phyloP scores from a whole-genome alignment of 1,284 basidiomycete species.

The Stygiomarasmius scandens region DNA sequence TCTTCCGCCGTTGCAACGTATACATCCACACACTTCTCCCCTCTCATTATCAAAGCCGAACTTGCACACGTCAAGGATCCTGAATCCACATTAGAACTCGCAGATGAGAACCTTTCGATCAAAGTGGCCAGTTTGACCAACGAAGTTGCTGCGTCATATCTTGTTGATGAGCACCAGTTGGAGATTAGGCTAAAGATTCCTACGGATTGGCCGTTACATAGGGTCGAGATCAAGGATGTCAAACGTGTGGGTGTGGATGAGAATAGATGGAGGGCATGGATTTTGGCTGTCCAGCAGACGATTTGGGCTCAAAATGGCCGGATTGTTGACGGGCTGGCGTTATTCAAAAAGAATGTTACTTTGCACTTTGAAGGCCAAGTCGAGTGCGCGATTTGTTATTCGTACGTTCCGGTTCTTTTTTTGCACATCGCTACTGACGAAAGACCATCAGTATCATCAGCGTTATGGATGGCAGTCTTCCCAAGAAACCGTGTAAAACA shows the following conservation, averaged over 20 bases:
- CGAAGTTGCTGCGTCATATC: conserved; percentile 81
- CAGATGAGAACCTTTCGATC: conserved; percentile 82
- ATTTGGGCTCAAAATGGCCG: conserved; percentile 91
- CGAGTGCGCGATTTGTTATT: conserved; percentile 94
- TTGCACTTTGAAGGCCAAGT: conserved; percentile 93
- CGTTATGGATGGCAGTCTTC: conserved; percentile 86
- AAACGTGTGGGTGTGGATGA: conserved; percentile 89
- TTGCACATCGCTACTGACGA: not conserved
- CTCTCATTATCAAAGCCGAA: conserved; percentile 85
- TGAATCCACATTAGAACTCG: conserved; percentile 62
- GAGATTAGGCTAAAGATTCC: conserved; percentile 92
- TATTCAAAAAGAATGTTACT: conserved; percentile 95
- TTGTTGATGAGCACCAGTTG: conserved; percentile 92
- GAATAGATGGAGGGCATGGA: conserved; percentile 91
- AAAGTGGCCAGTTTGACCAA: conserved; percentile 72
- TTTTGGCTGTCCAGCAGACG: conserved; percentile 91
- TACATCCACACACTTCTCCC: conserved; percentile 89
- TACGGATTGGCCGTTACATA: conserved; percentile 87
- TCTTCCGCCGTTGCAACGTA: conserved; percentile 76
- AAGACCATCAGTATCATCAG: conserved; percentile 78
- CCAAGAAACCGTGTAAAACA: conserved; percentile 91
- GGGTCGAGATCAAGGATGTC: conserved; percentile 86
- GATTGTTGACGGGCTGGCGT: conserved; percentile 86
- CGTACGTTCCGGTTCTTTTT: conserved; percentile 52
- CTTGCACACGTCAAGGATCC: conserved; percentile 77